Evolutionary conservation across 169 alveolate species (phyloP), one percentile per base, ranked within the genome.

Genomic region (Neospora caninum): DNA sequence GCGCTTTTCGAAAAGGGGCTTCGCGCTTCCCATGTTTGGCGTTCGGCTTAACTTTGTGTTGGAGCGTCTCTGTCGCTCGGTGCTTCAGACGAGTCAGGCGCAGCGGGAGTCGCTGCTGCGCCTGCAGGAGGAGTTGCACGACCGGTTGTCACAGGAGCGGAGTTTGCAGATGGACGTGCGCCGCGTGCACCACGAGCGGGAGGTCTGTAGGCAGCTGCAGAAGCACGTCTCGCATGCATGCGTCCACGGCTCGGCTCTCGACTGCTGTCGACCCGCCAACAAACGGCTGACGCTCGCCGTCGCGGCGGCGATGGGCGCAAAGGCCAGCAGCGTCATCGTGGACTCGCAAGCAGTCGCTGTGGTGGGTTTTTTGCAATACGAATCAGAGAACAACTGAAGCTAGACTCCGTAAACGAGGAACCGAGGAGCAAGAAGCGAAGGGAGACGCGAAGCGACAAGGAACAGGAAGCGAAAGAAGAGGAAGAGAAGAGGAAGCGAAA

Each of bases 271-370:
- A 38, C 80, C 88, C 13, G n/a, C 88, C 29, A 70, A 25, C 78
- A 89, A 70, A 54, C 64, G 93, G 22, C 80, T 91, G 42, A 41
- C 82, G 31, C 82, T 82, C 36, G 94, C 89, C 27, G 82, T 34
- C 73, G 93, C 93, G 41, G 93, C 93, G 0, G 93, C 93, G 6
- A 2, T 89, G 10, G 93, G 93, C 29, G 27, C 45, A 0, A 39
- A 83, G 88, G 49, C 49, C 2, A 70, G 7, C 69, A 82, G 87
- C 31, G 45, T 89, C 39, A 22, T 89, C n/a, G 93, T 91, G 31
- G 80, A 91, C 36, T 22, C 45, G n/a, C 42, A 41, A 7, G 45
- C 88, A 9, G 41, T 42, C 80, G 94, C 89, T 0, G 18, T 31
- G 80, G 89, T 91, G 73, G 13, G 86, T 73, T 80, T 83, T 20